Evolutionary conservation across 305 asterid genomes (phyloP).

Genomic region (Fraxinus floribunda): DNA sequence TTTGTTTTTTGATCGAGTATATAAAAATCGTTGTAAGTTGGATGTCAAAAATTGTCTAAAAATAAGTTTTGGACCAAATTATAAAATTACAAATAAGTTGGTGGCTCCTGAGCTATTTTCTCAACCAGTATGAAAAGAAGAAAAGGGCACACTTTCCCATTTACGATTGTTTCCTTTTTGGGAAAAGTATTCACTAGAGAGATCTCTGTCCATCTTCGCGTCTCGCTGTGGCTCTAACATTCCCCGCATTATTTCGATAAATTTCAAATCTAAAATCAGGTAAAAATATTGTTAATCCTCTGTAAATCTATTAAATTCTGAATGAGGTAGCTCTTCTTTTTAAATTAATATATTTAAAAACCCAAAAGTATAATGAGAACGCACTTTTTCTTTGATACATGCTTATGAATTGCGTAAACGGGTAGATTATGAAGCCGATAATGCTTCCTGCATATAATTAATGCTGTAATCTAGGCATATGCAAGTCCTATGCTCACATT

Average conservation of each 20-base stretch:
- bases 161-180: background rate
- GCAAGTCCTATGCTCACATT: background rate
- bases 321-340: background rate
- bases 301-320: background rate
- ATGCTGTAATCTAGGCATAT: background rate
- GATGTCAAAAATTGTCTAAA: background rate
- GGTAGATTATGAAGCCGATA: background rate
- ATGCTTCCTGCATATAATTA: background rate
- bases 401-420: background rate
- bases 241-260: constrained; percentile 11
- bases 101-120: background rate
- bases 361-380: background rate
- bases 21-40: background rate
- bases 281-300: constrained; percentile 1
- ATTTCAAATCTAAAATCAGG: constrained; percentile 32
- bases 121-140: background rate
- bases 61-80: background rate
- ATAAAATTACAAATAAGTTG: background rate
- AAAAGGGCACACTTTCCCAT: background rate
- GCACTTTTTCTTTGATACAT: background rate
- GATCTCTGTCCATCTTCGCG: constrained; percentile 17
- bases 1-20: background rate
- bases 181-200: constrained; percentile 11
- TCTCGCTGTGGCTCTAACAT: constrained; percentile 17
- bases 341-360: background rate